A percentile compares a stretch with the other conserved stretches of the same genome.
Evolutionary conservation across 139 green algal species (phyloP).

Genomic region (Diplosphaera chodatii): DNA sequence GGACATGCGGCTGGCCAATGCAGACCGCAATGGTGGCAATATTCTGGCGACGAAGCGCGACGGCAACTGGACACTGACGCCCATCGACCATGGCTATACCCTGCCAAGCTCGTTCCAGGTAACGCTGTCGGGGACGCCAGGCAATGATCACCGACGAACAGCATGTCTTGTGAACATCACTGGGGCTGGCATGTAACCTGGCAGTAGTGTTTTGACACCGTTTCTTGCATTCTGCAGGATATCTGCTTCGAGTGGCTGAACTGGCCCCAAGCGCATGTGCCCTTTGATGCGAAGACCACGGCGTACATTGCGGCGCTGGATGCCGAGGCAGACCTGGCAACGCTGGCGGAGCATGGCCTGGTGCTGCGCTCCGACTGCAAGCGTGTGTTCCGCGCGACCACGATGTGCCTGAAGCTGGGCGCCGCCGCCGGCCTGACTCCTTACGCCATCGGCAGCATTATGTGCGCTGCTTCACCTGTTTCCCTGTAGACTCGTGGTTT

Average conservation of each 20-base stretch:
- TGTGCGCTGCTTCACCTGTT: conserved; percentile 15
- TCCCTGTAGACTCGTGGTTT: no score
- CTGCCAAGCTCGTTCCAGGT: conserved; percentile 40
- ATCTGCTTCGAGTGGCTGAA: conserved; percentile 52
- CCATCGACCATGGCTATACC: conserved; percentile 64
- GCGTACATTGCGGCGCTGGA: conserved; percentile 47
- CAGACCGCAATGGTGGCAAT: conserved; percentile 64
- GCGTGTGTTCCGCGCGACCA: conserved; percentile 34
- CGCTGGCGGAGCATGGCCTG: conserved; percentile 38
- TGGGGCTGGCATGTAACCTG: no score
- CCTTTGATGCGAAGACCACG: conserved; percentile 24
- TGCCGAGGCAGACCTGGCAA: conserved; percentile 34
- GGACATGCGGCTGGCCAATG: conserved; percentile 61
- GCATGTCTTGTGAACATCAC: no score
- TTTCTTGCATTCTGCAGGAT: conserved; percentile 49
- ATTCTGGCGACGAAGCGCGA: conserved; percentile 34
- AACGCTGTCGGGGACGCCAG: no score
- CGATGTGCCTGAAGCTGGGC: background rate
- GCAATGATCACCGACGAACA: no score
- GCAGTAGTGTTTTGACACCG: conserved; percentile 15
- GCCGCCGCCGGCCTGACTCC: conserved; percentile 26
- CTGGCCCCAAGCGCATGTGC: conserved; percentile 39
- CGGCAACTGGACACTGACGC: conserved; percentile 36
- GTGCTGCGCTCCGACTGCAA: conserved; percentile 42
- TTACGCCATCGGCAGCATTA: conserved; percentile 39